Evolutionary conservation across 2,329 filamentous ascomycete species (phyloP).

Genomic region (Fusarium sp.): DNA sequence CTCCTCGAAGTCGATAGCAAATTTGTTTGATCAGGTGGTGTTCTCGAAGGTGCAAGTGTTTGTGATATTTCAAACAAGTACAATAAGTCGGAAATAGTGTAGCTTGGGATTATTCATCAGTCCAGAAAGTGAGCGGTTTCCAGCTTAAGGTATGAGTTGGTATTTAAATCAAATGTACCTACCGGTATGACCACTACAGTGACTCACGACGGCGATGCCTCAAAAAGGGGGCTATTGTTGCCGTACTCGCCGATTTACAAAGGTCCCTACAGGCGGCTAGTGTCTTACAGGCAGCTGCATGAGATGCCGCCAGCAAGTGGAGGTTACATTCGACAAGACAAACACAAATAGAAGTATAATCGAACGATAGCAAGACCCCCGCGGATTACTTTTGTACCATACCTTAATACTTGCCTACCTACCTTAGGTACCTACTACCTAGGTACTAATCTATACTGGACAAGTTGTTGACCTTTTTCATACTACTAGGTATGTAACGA

Average conservation of each 20-base stretch:
- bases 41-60: background rate
- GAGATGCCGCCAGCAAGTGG: background rate
- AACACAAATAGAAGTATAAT: background rate
- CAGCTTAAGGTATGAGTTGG: background rate
- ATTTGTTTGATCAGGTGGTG: background rate
- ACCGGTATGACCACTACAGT: background rate
- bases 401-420: no score
- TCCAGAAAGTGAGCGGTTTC: background rate
- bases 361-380: background rate
- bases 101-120: background rate
- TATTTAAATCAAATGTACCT: background rate
- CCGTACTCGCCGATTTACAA: slow-evolving; percentile 1
- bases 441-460: no score
- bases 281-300: slow-evolving; percentile 6
- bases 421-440: no score
- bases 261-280: slow-evolving; percentile 15
- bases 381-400: background rate
- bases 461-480: background rate
- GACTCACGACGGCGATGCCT: slow-evolving; percentile 8
- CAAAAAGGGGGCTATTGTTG: background rate
- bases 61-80: background rate
- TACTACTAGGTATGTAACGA: background rate
- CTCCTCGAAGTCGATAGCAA: background rate
- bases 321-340: background rate
- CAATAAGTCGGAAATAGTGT: background rate